phyloP scores from a whole-genome alignment of 2,329 filamentous ascomycete species.

The Diplodia mutila region DNA sequence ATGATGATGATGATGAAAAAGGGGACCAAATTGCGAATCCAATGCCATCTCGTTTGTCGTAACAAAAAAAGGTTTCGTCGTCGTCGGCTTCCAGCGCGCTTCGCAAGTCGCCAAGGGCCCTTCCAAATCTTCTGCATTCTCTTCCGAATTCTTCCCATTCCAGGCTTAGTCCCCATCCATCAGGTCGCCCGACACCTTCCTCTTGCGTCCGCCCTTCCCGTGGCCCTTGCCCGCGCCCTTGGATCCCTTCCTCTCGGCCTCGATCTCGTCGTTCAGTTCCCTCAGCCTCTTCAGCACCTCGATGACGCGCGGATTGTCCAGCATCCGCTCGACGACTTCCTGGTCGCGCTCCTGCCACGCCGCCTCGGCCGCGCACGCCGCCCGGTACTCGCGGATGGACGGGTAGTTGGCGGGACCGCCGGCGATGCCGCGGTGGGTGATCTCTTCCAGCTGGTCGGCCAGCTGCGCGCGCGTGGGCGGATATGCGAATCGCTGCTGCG shows the following conservation, averaged over 20 bases:
- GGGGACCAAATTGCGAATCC: background rate
- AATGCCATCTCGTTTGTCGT: constrained; percentile 17
- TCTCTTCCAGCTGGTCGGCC: constrained; percentile 24
- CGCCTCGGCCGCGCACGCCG: constrained; percentile 21
- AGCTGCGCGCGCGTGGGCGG: constrained; percentile 21
- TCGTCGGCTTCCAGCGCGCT: background rate
- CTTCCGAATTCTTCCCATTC: background rate
- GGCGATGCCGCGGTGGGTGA: constrained; percentile 20
- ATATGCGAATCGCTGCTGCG: background rate
- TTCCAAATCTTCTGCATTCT: background rate
- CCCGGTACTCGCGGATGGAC: constrained; percentile 13
- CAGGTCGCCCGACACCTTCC: background rate
- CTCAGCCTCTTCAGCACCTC: constrained; percentile 15
- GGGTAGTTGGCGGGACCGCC: constrained; percentile 17
- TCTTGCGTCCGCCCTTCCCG: constrained; percentile 17
- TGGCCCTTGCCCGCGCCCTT: constrained; percentile 20
- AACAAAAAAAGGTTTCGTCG: background rate
- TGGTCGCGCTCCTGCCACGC: constrained; percentile 25
- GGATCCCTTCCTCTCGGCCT: constrained; percentile 11
- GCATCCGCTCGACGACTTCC: constrained; percentile 24
- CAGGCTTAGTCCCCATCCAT: constrained; percentile 15
- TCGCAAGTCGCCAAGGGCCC: background rate
- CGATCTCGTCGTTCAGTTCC: constrained; percentile 15
- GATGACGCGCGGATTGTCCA: constrained; percentile 21
- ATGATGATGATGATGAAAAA: background rate